Conservation (phyloP, 75 land plant species). For the Gnetum montanum region DNA sequence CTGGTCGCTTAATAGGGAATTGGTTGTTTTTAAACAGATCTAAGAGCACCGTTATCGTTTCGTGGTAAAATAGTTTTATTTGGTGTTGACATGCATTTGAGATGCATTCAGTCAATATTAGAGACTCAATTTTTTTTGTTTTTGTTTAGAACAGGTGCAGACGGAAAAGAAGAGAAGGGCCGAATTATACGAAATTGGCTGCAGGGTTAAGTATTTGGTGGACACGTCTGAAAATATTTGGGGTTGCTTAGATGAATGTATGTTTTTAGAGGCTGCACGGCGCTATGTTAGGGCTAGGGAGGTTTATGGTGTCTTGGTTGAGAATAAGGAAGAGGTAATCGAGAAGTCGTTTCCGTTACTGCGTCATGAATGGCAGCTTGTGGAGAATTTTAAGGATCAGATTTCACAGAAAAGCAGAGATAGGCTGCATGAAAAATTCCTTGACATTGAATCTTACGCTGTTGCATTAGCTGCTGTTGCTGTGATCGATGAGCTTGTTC, state of each 20-base stretch:
- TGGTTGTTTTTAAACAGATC: too few species aligned
- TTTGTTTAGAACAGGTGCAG: too few species aligned
- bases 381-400: slow-evolving; percentile 80
- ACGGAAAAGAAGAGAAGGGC: slow-evolving; percentile 25
- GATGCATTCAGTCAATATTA: too few species aligned
- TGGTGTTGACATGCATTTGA: too few species aligned
- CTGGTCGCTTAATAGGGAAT: too few species aligned
- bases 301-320: slow-evolving; percentile 43
- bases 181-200: slow-evolving; percentile 50
- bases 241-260: slow-evolving; percentile 95
- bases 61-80: too few species aligned
- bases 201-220: slow-evolving; percentile 89
- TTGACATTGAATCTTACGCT: slow-evolving; percentile 47
- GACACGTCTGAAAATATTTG: slow-evolving; percentile 97
- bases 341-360: slow-evolving; percentile 57
- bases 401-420: slow-evolving; percentile 85
- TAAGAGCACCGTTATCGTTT: too few species aligned
- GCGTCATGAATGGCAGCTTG: slow-evolving; percentile 86
- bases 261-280: slow-evolving; percentile 85
- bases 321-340: slow-evolving; percentile 8
- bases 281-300: slow-evolving; percentile 69
- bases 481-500: slow-evolving; percentile 78
- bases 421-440: slow-evolving; percentile 43
- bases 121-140: too few species aligned
- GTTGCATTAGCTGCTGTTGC: slow-evolving; percentile 85